A percentile compares a stretch with the other conserved stretches of the same genome.
Evolutionary conservation across 306 rosid species (phyloP).

Genomic region (Cyamopsis tetragonoloba): DNA sequence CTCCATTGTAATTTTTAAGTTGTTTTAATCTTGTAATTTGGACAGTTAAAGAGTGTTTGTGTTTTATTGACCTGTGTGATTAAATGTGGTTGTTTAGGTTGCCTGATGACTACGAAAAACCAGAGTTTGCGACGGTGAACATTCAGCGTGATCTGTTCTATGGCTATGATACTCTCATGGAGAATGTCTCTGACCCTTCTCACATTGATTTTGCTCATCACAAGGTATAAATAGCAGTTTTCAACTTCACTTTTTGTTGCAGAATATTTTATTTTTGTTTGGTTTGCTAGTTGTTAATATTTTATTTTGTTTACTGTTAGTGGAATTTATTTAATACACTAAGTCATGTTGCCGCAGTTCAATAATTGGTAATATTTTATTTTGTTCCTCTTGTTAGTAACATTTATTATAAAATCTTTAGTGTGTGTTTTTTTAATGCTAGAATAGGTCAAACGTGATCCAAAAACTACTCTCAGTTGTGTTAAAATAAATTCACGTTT

Average conservation of each 20-base stretch:
- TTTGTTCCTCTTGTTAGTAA: constrained; percentile 18
- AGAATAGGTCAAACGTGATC: too few species aligned
- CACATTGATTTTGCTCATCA: constrained; percentile 98
- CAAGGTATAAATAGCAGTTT: constrained; percentile 51
- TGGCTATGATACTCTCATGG: constrained; percentile 97
- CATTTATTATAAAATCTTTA: not conserved
- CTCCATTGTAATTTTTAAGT: constrained; percentile 61
- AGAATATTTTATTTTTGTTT: not conserved
- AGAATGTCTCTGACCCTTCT: constrained; percentile 96
- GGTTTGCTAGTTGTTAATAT: constrained; percentile 4
- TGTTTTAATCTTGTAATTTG: constrained; percentile 8
- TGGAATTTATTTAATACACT: not conserved
- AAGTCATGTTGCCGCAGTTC: constrained; percentile 7
- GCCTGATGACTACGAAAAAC: constrained; percentile 75
- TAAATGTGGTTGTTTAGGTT: constrained; percentile 50
- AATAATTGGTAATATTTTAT: too few species aligned
- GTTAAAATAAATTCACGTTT: too few species aligned
- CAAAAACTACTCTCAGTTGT: too few species aligned
- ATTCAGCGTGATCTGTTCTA: constrained; percentile 99
- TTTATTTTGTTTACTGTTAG: constrained; percentile 13
- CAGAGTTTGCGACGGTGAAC: constrained; percentile 88
- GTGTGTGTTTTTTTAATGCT: too few species aligned
- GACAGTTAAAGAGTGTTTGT: not conserved
- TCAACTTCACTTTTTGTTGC: constrained; percentile 4
- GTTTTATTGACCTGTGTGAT: constrained; percentile 6